Evolutionary conservation across 164 flowering plant species (phyloP), one percentile per base, ranked within the genome.

Genomic region (Litsea cubeba): DNA sequence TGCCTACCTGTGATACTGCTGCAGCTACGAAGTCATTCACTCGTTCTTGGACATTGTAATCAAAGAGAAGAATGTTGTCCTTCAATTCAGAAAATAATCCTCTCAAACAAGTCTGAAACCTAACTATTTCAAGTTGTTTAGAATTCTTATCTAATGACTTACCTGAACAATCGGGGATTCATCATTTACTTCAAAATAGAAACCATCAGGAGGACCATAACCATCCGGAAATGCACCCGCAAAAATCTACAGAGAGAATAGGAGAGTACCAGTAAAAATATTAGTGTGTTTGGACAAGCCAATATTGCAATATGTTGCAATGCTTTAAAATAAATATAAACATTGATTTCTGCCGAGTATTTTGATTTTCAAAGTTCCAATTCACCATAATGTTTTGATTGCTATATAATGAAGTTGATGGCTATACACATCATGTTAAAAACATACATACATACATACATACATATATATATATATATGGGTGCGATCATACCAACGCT

Each of bases 11-110:
- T 69, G 88, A 76, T 54, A 87, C 11, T 62, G 98, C 97, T 81
- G 95, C 98, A 65, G 89, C 89, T 25, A 95, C 94, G 82, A 95
- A 95, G 74, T 86, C 94, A 77, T 95, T 76, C 63, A 95, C 97
- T 70, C 97, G 84, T 75, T 92, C 94, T 83, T 89, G 85, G 73
- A 95, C 95, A 84, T 95, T 95, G 82, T 91, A 92, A 79, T 95
- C 97, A 82, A 88, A 94, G 71, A 92, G 76, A 62, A 82, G 79
- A 74, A 77, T 50, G 70, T 94, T 87, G 74, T 80, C 84, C 84
- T 82, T 69, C 71, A 74, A 72, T 32, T 32, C 26, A 71, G 35
- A 74, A 50, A 15, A 40, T 40, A 63, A 28, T 50, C 50, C 71
- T 8, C 24, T 12, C 8, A 70, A 63, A 62, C 15, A 70, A 24